phyloP scores from a whole-genome alignment of 2,329 filamentous ascomycete species.

The Macrophomina tecta region DNA sequence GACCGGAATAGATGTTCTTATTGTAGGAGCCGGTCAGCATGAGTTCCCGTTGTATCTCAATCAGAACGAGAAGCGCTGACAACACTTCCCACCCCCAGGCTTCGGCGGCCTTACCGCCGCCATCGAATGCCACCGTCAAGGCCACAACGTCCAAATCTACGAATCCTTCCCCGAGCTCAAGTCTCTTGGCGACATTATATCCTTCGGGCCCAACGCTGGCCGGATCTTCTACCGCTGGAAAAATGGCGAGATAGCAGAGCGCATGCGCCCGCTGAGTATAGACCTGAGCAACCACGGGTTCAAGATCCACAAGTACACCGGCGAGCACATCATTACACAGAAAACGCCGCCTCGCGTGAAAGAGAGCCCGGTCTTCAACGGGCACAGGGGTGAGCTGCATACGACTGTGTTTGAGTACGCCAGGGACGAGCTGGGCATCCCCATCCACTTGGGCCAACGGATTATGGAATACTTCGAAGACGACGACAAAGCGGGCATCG shows the following conservation, averaged over 20 bases:
- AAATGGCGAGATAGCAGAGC: slow-evolving; percentile 54
- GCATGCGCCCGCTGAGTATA: slow-evolving; percentile 59
- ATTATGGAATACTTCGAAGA: slow-evolving; percentile 64
- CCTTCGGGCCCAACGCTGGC: slow-evolving; percentile 65
- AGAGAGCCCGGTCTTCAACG: slow-evolving; percentile 63
- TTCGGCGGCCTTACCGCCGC: slow-evolving; percentile 68
- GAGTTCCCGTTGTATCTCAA: not conserved
- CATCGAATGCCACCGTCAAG: slow-evolving; percentile 67
- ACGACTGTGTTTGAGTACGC: slow-evolving; percentile 65
- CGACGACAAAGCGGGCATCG: slow-evolving; percentile 57
- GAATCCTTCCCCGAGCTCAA: slow-evolving; percentile 65
- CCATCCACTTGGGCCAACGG: slow-evolving; percentile 60
- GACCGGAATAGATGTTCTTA: slow-evolving; percentile 61
- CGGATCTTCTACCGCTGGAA: slow-evolving; percentile 67
- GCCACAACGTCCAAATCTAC: slow-evolving; percentile 64
- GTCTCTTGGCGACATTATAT: slow-evolving; percentile 66
- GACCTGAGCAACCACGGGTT: slow-evolving; percentile 62
- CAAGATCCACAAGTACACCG: slow-evolving; percentile 67
- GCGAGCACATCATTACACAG: slow-evolving; percentile 66
- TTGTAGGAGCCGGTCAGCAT: slow-evolving; percentile 52
- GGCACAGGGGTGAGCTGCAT: slow-evolving; percentile 66
- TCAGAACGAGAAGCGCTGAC: not conserved
- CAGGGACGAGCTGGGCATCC: slow-evolving; percentile 59
- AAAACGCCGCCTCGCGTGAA: slow-evolving; percentile 50
- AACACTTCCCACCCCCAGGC: slow-evolving; percentile 46